Evolutionary conservation across 176 grass and related monocot genomes (phyloP).

Genomic region (Stipa capillata): DNA sequence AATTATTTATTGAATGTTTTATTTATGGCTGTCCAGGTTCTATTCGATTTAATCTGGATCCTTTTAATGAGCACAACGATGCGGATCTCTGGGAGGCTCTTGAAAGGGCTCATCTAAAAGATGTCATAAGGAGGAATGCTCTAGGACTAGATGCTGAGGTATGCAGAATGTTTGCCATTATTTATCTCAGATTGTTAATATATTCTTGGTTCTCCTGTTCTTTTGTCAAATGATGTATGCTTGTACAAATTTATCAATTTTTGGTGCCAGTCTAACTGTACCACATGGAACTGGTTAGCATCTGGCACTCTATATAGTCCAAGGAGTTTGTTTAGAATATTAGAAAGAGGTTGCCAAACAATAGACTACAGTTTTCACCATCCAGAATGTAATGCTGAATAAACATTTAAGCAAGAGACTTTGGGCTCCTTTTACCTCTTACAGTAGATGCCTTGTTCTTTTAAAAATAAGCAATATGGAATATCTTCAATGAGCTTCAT

Average conservation of each 20-base stretch:
- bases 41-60: conserved; percentile 97
- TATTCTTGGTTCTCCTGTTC: neutral
- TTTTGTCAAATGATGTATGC: neutral
- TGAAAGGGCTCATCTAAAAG: conserved; percentile 97
- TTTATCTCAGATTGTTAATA: neutral
- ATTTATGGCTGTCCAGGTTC: conserved; percentile 44
- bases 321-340: neutral
- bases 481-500: neutral
- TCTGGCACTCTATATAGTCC: neutral
- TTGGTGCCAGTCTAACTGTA: neutral
- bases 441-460: neutral
- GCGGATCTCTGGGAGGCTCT: conserved; percentile 97
- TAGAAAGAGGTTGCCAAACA: neutral
- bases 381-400: neutral
- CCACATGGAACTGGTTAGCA: neutral
- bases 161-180: conserved; percentile 30
- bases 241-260: neutral
- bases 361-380: neutral
- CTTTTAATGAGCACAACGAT: conserved; percentile 97
- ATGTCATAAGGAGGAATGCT: conserved; percentile 82
- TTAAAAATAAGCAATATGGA: neutral
- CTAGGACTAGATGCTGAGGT: conserved; percentile 92
- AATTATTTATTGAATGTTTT: neutral
- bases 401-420: neutral
- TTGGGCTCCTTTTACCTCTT: neutral